phyloP scores from a whole-genome alignment of 2,329 filamentous ascomycete species.

The Curvularia verruculosa region DNA sequence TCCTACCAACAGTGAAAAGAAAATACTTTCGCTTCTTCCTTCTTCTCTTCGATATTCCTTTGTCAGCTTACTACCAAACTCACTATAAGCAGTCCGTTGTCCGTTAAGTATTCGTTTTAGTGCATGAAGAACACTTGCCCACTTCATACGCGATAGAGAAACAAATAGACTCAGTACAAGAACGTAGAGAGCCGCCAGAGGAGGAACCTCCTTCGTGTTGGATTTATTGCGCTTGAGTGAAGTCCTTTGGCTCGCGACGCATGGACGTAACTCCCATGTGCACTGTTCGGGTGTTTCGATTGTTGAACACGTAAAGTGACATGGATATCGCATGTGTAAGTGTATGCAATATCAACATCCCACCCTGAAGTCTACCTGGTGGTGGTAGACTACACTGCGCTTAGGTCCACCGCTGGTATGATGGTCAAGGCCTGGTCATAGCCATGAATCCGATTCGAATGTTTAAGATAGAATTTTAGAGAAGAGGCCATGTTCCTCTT shows the following conservation, averaged over 20 bases:
- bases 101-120: background rate
- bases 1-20: background rate
- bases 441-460: background rate
- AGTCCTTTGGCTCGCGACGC: background rate
- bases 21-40: background rate
- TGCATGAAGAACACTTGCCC: background rate
- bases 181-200: background rate
- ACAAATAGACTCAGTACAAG: background rate
- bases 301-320: background rate
- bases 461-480: background rate
- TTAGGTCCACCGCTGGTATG: background rate
- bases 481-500: background rate
- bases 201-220: background rate
- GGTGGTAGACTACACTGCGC: background rate
- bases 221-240: background rate
- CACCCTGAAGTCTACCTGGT: background rate
- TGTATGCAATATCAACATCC: background rate
- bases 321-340: background rate
- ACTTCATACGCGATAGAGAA: background rate
- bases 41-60: background rate
- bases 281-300: background rate
- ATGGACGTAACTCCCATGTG: background rate
- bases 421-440: background rate
- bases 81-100: background rate
- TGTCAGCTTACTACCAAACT: background rate